Evolutionary conservation across 2,329 filamentous ascomycete genomes (phyloP), one percentile per base, ranked within the genome.

Genomic region (Bipolaris oryzae): DNA sequence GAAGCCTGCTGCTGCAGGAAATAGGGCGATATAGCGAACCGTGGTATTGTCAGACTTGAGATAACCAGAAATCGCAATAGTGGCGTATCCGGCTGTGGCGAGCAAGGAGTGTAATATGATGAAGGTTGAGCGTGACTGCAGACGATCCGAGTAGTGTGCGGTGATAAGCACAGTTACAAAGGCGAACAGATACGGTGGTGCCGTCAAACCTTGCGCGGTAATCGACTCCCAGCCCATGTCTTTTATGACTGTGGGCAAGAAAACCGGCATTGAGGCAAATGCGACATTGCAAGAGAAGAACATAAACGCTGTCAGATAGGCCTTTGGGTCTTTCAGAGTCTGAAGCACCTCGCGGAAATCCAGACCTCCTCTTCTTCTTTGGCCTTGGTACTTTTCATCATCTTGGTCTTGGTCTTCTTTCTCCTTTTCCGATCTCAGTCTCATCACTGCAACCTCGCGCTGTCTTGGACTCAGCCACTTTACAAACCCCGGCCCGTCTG

Each of bases 251-350:
- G 89, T 92, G 34, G 92, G 92, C 2, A 96, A 83, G 73, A 96
- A 96, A 46, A 95, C 90, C 2, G 92, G 92, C 72, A 96, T 87
- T 20, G 90, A 94, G 69, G 87, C 88, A 79, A 96, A 96, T 11
- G 92, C 89, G 73, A 96, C 89, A 76, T 96, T 96, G 70, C 89
- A 87, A 74, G 89, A 86, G 80, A 96, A 92, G 81, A 96, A 91
- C 85, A 96, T 96, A 66, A 85, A 76, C 1, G 91, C 89, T 4
- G 90, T 90, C 39, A 94, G 80, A 78, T 91, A 94, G 55, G 85
- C 85, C 63, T 87, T 87, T 0, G 89, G 88, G 74, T 92, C 89
- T 42, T 71, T 66, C 28, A 91, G 76, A 2, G 85, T 84, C 58
- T 83, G 78, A 13, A 85, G 69, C 38, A 90, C 81, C 63, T 89